Evolutionary conservation across 2,329 filamentous ascomycete species (phyloP).

Genomic region (Claviceps paspali): DNA sequence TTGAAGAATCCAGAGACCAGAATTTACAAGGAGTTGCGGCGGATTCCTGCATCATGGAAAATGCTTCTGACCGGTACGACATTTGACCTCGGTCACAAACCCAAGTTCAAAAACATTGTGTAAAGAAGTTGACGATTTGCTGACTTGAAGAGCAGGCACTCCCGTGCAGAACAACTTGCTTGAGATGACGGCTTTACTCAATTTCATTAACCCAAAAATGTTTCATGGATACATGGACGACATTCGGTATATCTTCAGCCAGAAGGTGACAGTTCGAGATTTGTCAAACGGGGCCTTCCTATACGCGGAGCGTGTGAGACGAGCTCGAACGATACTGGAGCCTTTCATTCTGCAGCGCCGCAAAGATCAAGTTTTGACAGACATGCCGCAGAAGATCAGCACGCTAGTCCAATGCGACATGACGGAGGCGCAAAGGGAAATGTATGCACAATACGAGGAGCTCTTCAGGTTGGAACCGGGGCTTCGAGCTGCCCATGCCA

Average conservation of each 20-base stretch:
- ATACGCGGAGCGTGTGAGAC: constrained; percentile 70
- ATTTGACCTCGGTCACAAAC: not conserved
- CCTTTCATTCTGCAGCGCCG: constrained; percentile 90
- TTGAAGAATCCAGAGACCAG: constrained; percentile 79
- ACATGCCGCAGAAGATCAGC: constrained; percentile 67
- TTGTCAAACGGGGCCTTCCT: constrained; percentile 68
- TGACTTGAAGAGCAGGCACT: constrained; percentile 49
- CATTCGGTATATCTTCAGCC: constrained; percentile 76
- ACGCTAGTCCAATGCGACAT: constrained; percentile 71
- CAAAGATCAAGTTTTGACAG: constrained; percentile 78
- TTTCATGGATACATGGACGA: constrained; percentile 66
- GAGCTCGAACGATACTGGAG: constrained; percentile 82
- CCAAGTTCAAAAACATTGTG: too few relatives aligned
- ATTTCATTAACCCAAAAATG: constrained; percentile 81
- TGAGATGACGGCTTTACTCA: constrained; percentile 77
- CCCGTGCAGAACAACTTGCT: constrained; percentile 90
- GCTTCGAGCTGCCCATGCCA: constrained; percentile 32
- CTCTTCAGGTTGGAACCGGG: constrained; percentile 50
- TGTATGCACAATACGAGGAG: constrained; percentile 53
- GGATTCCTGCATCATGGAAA: constrained; percentile 67
- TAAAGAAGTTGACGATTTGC: too few relatives aligned
- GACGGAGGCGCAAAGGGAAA: constrained; percentile 51
- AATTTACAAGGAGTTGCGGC: constrained; percentile 63
- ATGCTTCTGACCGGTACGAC: constrained; percentile 47
- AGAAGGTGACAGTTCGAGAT: constrained; percentile 74